phyloP scores from a whole-genome alignment of 345 rosid species.

The Eucalyptus decipiens region DNA sequence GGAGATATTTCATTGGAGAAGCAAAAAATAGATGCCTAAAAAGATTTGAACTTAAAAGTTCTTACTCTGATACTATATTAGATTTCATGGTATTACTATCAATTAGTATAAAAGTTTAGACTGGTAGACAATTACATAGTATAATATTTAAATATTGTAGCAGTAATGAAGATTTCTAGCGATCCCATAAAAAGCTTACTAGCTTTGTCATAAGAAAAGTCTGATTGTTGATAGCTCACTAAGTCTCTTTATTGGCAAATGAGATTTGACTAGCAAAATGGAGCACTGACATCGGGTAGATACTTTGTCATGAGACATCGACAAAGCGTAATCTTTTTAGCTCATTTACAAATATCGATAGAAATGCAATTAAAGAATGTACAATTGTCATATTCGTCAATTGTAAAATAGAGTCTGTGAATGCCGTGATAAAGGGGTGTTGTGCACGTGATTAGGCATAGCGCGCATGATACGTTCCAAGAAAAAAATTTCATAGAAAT shows the following conservation, averaged over 20 bases:
- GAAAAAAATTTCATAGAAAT: rapidly evolving
- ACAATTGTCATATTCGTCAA: too few relatives aligned
- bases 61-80: too few relatives aligned
- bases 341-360: neutral
- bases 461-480: rapidly evolving
- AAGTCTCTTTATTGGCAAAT: neutral
- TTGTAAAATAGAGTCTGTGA: neutral
- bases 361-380: neutral
- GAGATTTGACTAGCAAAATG: neutral
- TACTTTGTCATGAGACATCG: neutral
- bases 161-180: neutral
- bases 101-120: too few relatives aligned
- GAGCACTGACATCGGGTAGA: rapidly evolving
- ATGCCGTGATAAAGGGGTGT: neutral
- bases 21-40: neutral
- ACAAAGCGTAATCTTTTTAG: neutral
- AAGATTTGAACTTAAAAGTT: too few relatives aligned
- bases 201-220: neutral
- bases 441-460: rapidly evolving
- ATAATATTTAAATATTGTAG: too few relatives aligned
- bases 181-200: neutral
- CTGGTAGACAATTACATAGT: rapidly evolving
- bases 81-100: rapidly evolving
- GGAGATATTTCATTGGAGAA: too few relatives aligned
- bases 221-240: too few relatives aligned